Evolutionary conservation across 192 early-diverging fungal species (phyloP).

Genomic region (Coemansia sp.): DNA sequence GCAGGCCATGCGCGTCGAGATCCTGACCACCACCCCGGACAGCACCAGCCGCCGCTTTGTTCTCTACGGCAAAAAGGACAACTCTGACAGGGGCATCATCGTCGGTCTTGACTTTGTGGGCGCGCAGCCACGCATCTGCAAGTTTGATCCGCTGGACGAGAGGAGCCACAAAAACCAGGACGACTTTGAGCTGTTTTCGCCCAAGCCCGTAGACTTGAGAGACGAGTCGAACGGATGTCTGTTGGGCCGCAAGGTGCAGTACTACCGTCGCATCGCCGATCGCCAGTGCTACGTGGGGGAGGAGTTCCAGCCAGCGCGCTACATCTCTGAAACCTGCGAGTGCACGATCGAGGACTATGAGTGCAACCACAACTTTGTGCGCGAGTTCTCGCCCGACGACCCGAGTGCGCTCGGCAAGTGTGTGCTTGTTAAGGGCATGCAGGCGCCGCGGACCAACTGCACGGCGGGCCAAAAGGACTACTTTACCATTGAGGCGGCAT

Average conservation of each 20-base stretch:
- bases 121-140: conserved; percentile 45
- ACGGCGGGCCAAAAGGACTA: conserved; percentile 53
- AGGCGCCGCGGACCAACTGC: conserved; percentile 55
- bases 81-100: conserved; percentile 15
- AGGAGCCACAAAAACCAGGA: conserved; percentile 43
- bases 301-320: conserved; percentile 57
- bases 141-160: conserved; percentile 33
- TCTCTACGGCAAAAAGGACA: conserved; percentile 60
- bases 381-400: conserved; percentile 34
- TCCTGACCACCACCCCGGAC: conserved; percentile 59
- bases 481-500: conserved; percentile 76
- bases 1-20: conserved; percentile 65
- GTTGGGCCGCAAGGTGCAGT: conserved; percentile 65
- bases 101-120: conserved; percentile 50
- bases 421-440: conserved; percentile 58
- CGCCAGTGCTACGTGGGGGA: conserved; percentile 73
- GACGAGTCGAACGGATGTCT: conserved; percentile 56
- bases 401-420: conserved; percentile 51
- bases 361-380: conserved; percentile 86
- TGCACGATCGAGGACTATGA: conserved; percentile 82
- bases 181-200: conserved; percentile 70
- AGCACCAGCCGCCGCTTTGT: conserved; percentile 76
- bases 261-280: conserved; percentile 65
- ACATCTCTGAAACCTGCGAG: conserved; percentile 59
- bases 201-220: conserved; percentile 36